These are phyloP conservation scores for Leccinum brunneo-olivaceum DNA, from an alignment of 1,284 basidiomycete species.

Conservation along the genomic window DNA sequence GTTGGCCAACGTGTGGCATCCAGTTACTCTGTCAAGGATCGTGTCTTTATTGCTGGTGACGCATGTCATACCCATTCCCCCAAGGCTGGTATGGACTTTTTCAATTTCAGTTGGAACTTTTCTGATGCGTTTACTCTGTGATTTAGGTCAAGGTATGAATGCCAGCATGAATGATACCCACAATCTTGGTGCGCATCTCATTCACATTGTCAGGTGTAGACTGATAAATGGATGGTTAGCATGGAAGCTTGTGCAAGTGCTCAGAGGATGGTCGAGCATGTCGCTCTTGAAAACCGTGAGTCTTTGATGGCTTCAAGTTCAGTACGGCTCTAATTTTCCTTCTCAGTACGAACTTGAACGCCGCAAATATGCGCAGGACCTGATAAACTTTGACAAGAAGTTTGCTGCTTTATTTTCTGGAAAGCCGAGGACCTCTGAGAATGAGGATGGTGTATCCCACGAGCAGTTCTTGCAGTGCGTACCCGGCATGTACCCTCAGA, in stretches of 20 bases:
- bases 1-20: constrained; percentile 74
- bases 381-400: constrained; percentile 76
- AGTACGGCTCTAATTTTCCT: background rate
- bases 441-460: constrained; percentile 59
- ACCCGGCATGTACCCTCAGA: background rate
- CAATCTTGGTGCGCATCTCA: constrained; percentile 49
- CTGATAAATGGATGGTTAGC: constrained; percentile 30
- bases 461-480: constrained; percentile 56
- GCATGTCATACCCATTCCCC: constrained; percentile 84
- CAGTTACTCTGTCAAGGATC: constrained; percentile 56
- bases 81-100: constrained; percentile 47
- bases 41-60: constrained; percentile 78
- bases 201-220: background rate
- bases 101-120: background rate
- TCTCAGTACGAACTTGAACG: constrained; percentile 66
- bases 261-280: constrained; percentile 62
- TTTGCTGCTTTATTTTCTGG: constrained; percentile 73
- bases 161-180: constrained; percentile 80
- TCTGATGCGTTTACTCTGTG: background rate
- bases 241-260: constrained; percentile 73
- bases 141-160: constrained; percentile 55
- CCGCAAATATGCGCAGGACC: constrained; percentile 68
- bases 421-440: constrained; percentile 55
- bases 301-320: background rate
- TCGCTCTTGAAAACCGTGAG: constrained; percentile 67